phyloP scores from a whole-genome alignment of 768 basidiomycete species.

The Boletus pseudo-olivaceus region DNA sequence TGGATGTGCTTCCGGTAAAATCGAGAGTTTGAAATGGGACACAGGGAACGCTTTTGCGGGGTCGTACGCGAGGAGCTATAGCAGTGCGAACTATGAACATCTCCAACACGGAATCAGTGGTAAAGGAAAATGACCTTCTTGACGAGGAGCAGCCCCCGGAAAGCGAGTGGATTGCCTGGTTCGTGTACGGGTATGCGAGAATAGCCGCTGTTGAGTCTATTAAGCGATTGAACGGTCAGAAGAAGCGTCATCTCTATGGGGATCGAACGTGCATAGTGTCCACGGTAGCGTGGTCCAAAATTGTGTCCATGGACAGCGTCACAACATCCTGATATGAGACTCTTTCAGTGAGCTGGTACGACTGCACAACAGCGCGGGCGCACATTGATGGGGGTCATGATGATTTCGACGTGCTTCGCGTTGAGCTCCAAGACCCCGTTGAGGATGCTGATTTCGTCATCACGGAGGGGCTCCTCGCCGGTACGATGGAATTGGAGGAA shows the following conservation, averaged over 20 bases:
- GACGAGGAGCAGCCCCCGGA: constrained; percentile 77
- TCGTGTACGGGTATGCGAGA: constrained; percentile 90
- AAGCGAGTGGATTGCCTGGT: constrained; percentile 61
- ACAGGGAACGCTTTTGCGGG: constrained; percentile 75
- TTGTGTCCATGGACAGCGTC: constrained; percentile 70
- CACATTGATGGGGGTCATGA: constrained; percentile 81
- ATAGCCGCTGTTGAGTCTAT: constrained; percentile 77
- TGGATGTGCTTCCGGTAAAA: constrained; percentile 86
- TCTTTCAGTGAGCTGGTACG: background rate
- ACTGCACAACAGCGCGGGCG: background rate
- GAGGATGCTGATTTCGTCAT: constrained; percentile 78
- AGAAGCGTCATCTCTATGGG: background rate
- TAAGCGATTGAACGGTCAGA: constrained; percentile 8
- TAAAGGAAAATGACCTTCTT: constrained; percentile 58
- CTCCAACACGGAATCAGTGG: background rate
- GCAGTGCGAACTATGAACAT: constrained; percentile 6
- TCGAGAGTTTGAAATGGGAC: constrained; percentile 69
- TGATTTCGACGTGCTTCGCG: constrained; percentile 67
- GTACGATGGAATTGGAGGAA: constrained; percentile 79
- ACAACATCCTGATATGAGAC: constrained; percentile 64
- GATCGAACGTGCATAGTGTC: constrained; percentile 61
- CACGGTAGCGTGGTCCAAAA: constrained; percentile 75
- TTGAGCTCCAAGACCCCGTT: constrained; percentile 79
- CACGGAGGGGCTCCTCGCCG: constrained; percentile 69
- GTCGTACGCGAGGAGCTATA: constrained; percentile 83